Base-by-base conservation (phyloP, 2,329 filamentous ascomycete genomes). In the Penicillium sp. region DNA sequence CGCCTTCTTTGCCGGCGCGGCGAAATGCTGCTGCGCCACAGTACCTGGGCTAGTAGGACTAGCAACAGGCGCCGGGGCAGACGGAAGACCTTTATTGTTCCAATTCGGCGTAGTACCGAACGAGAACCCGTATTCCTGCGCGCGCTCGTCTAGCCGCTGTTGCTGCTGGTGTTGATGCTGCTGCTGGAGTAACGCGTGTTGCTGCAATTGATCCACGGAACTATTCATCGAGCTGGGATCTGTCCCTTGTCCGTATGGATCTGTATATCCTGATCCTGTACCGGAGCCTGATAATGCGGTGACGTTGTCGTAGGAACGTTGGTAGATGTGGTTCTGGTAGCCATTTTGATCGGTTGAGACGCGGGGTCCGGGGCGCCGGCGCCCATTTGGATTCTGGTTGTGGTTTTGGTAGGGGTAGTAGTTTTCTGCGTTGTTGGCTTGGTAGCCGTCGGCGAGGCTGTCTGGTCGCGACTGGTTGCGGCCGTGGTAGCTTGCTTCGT, bases 201-300 rank as follows among this genome's bases (percentile, higher is more conserved):
- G 82, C 51, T 80, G 76, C 20, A 86, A 78, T 55, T 90, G 86
- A 68, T 96, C 90, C 61, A 95, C 84, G 1, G 91, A 96, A 75
- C 90, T 95, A 75, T 96, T 96, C 68, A 96, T 89, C 67, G 91
- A 96, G 75, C 89, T 94, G 76, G 90, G 92, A 68, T 96, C 91
- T 53, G 91, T 96, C 59, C 87, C 87, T 71, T 94, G 92, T 49
- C 86, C 87, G 67, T 84, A 86, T 10, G 86, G 86, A 51, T 96
- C 91, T 46, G 78, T 78, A 47, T 57, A 87, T 84, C 86, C 89
- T 65, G 86, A 89, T 18, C 85, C 87, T 9, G 86, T 85, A 13
- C 65, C 68, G 9, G 86, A 85, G 15, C 66, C 68, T 3, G 53
- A 87, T 15, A 61, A 88, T 10, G 89, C 91, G 30, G 88, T 88